Percentiles rank a stretch among this genome's conserved stretches.
phyloP scores from a whole-genome alignment of 345 rosid species.

The Crucihimalaya himalaica region DNA sequence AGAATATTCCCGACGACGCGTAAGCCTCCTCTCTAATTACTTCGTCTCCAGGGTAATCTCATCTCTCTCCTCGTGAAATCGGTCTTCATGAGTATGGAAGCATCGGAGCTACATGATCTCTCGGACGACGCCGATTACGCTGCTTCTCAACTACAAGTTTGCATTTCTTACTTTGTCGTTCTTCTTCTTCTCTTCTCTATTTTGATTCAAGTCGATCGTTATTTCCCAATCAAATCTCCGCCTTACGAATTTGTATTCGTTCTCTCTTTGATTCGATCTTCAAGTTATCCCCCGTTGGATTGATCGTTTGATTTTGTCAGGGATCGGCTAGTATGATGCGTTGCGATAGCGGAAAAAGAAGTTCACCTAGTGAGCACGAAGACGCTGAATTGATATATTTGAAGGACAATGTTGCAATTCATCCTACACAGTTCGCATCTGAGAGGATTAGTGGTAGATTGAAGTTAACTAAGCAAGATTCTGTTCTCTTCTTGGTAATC shows the following conservation, averaged over 20 bases:
- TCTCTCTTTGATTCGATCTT: not conserved
- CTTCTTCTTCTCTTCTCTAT: not conserved
- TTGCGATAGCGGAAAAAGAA: constrained; percentile 62
- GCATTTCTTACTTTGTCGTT: constrained; percentile 2
- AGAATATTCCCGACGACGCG: constrained; percentile 38
- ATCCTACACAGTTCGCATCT: constrained; percentile 85
- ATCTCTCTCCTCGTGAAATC: constrained; percentile 9
- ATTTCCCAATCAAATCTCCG: not conserved
- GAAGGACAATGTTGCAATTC: constrained; percentile 87
- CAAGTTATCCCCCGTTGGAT: not conserved
- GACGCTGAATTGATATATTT: constrained; percentile 68
- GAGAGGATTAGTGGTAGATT: constrained; percentile 93
- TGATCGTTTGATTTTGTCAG: constrained; percentile 42
- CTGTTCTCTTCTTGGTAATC: constrained; percentile 73
- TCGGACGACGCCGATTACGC: constrained; percentile 99
- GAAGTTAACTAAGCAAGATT: constrained; percentile 80
- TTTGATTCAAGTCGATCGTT: not conserved
- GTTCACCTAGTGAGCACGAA: constrained; percentile 62
- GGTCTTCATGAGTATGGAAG: constrained; percentile 64
- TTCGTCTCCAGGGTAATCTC: constrained; percentile 39
- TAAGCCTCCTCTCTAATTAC: constrained; percentile 22
- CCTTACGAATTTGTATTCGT: constrained; percentile 1
- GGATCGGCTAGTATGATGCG: constrained; percentile 73
- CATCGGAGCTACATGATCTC: constrained; percentile 80
- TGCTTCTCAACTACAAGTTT: constrained; percentile 79